Conservation (phyloP, 768 basidiomycete species). For the Rubroboletus pulcherrimus region DNA sequence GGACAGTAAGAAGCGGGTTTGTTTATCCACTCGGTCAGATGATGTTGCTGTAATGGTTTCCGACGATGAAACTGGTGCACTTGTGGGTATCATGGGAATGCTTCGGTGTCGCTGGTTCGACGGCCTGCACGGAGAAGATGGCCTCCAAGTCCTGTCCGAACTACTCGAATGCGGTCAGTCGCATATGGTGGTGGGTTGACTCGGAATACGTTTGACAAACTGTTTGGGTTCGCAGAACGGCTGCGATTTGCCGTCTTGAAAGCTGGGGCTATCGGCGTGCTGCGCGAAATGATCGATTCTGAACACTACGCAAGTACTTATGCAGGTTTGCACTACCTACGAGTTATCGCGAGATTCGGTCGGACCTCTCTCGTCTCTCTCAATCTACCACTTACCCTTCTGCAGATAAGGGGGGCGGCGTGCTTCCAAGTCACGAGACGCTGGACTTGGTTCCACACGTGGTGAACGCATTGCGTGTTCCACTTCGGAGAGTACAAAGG, state of each 20-base stretch:
- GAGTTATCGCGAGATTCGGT: slow-evolving; percentile 19
- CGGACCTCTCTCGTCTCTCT: background rate
- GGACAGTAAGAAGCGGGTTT: background rate
- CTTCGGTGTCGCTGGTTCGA: slow-evolving; percentile 29
- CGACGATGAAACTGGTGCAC: background rate
- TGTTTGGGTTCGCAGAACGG: slow-evolving; percentile 4
- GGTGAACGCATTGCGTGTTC: slow-evolving; percentile 13
- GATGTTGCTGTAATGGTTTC: slow-evolving; percentile 12
- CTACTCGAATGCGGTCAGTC: slow-evolving; percentile 23
- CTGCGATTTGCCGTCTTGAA: slow-evolving; percentile 16
- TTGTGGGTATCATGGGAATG: slow-evolving; percentile 17
- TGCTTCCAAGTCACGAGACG: background rate
- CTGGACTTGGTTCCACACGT: slow-evolving; percentile 8
- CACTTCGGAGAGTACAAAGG: slow-evolving; percentile 16
- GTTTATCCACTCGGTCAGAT: slow-evolving; percentile 8
- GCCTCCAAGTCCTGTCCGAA: slow-evolving; percentile 15
- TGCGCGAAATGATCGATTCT: slow-evolving; percentile 16
- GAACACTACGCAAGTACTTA: slow-evolving; percentile 5
- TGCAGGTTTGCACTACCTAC: slow-evolving; percentile 25
- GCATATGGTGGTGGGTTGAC: too few species aligned
- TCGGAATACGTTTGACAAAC: background rate
- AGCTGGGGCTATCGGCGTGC: slow-evolving; percentile 7
- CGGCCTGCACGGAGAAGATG: slow-evolving; percentile 25
- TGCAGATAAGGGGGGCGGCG: slow-evolving; percentile 7
- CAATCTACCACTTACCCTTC: background rate